Percentiles rank a stretch among this genome's conserved stretches.
Evolutionary conservation across 441 rosid species (phyloP).

Genomic region (Flueggea neowawraea): DNA sequence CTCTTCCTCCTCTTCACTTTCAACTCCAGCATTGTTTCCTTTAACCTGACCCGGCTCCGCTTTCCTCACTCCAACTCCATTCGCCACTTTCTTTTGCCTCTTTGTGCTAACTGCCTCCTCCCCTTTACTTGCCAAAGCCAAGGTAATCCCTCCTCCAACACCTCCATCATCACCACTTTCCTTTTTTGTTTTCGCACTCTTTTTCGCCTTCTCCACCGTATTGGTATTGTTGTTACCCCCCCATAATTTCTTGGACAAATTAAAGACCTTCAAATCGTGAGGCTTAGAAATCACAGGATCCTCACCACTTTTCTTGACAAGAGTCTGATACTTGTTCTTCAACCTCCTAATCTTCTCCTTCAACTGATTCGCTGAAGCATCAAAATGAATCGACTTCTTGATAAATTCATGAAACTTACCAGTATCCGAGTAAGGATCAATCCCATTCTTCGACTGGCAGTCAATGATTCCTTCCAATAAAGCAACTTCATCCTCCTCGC

Average conservation of each 20-base stretch:
- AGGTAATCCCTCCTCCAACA: constrained; percentile 3
- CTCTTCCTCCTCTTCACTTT: neutral
- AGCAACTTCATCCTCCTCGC: constrained; percentile 42
- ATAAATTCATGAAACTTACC: constrained; percentile 31
- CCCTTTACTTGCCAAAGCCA: constrained; percentile 15
- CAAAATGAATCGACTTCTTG: constrained; percentile 36
- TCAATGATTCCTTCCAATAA: constrained; percentile 37
- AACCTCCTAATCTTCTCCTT: constrained; percentile 40
- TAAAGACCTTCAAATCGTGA: constrained; percentile 36
- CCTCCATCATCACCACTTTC: neutral
- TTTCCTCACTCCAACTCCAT: neutral
- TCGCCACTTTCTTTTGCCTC: neutral
- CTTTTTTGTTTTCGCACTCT: constrained; percentile 1
- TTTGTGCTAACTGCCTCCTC: neutral
- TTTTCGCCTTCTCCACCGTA: neutral
- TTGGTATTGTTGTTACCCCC: constrained; percentile 8
- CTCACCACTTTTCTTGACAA: constrained; percentile 23
- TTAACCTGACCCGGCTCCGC: neutral
- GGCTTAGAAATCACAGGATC: constrained; percentile 23
- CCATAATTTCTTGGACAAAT: constrained; percentile 41
- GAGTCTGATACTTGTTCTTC: constrained; percentile 35
- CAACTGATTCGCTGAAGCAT: constrained; percentile 30
- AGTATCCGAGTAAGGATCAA: constrained; percentile 20
- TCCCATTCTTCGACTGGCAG: constrained; percentile 22
- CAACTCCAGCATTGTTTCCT: neutral